Evolutionary conservation across 164 flowering plant genomes (phyloP), one percentile per base, ranked within the genome.

Genomic region (Stephania japonica): DNA sequence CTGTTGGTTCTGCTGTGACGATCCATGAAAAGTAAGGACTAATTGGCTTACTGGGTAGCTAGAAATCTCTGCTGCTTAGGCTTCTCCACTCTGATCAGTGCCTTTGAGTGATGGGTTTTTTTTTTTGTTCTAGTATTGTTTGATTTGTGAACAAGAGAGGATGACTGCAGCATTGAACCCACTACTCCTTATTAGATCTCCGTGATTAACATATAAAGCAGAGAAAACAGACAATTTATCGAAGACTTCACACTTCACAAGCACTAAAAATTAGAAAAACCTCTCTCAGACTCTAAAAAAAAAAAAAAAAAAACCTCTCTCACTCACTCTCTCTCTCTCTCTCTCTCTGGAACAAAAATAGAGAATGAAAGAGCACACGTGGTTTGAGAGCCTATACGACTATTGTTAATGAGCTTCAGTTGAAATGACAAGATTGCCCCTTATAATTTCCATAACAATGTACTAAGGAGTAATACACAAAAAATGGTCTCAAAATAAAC

Each of bases 21-120:
- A 59, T 80, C 82, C 82, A 80, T 80, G 69, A 71, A 73, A 71
- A 32, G 27, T 32, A 4, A 32, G 38, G 38, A 32, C 38, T 32
- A 32, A 32, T 32, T 32, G 38, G 38, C 38, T 32, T 32, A 32
- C 38, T 32, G 38, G 43, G 23, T 4, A 43, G 16, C 53, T 47
- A 47, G 26, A 21, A 63, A 43, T 7, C 26, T 1, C 27, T 9
- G 53, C 53, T 7, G 63, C 68, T 41, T 8, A 4, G 26, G 1
- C 38, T 25, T 43, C 49, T 61, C 62, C 10, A 47, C 67, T 8
- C 67, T 64, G 19, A 9, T 16, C 19, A 0, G 43, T 64, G 62
- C 72, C 71, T 47, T 63, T 66, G 69, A 71, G 77, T 32, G 38
- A 32, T 32, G 38, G 1, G 38, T 32, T 32, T 32, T 4, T 32